Conservation (phyloP, 495 filamentous ascomycete species). For the Lasiosphaeris hirsuta region DNA sequence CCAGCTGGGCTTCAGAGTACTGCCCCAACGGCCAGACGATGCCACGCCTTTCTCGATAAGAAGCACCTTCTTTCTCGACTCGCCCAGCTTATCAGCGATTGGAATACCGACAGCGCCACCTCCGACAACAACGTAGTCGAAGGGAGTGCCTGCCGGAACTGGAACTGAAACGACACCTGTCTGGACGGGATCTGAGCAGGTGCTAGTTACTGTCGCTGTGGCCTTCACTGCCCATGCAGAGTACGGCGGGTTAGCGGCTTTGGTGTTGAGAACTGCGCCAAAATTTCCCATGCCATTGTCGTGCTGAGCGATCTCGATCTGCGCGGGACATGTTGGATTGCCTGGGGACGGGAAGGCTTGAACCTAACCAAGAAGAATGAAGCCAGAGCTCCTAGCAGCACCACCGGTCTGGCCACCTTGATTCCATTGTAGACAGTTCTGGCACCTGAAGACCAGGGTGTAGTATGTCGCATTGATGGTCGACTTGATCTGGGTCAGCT, state of each 20-base stretch:
- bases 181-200: slow-evolving; percentile 29
- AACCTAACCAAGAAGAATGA: slow-evolving; percentile 33
- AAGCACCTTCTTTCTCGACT: slow-evolving; percentile 56
- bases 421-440: slow-evolving; percentile 57
- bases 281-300: slow-evolving; percentile 43
- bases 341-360: slow-evolving; percentile 31
- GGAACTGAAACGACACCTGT: slow-evolving; percentile 32
- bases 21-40: slow-evolving; percentile 55
- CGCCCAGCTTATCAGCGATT: slow-evolving; percentile 57
- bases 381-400: slow-evolving; percentile 22
- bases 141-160: slow-evolving; percentile 44
- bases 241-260: slow-evolving; percentile 49
- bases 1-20: slow-evolving; percentile 55
- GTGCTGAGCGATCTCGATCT: slow-evolving; percentile 33
- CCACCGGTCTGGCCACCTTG: slow-evolving; percentile 21
- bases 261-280: slow-evolving; percentile 36
- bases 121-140: slow-evolving; percentile 64
- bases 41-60: slow-evolving; percentile 61
- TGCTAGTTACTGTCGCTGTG: slow-evolving; percentile 35
- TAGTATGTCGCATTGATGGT: slow-evolving; percentile 53
- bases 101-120: slow-evolving; percentile 60
- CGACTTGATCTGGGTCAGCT: slow-evolving; percentile 53
- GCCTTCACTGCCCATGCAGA: slow-evolving; percentile 48
- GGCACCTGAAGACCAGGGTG: slow-evolving; percentile 59
- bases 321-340: slow-evolving; percentile 33